These are phyloP conservation scores for Lojkania enalia DNA, from an alignment of 2,329 filamentous ascomycete species.

Conservation along the genomic window DNA sequence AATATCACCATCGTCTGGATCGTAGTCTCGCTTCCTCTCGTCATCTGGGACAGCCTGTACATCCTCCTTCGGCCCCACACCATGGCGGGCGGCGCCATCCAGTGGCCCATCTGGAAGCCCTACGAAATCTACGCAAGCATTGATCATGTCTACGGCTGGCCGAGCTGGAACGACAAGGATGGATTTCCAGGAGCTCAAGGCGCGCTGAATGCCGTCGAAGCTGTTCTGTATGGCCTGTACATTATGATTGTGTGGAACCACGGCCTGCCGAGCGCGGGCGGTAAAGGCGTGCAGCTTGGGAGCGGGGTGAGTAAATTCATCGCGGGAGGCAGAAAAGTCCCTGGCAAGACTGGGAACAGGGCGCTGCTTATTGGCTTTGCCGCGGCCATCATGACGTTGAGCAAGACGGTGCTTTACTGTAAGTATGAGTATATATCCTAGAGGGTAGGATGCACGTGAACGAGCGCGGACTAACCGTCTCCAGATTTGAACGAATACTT, in stretches of 20 bases:
- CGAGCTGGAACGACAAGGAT: slow-evolving; percentile 65
- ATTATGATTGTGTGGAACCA: slow-evolving; percentile 56
- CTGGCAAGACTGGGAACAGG: slow-evolving; percentile 56
- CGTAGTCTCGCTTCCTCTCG: slow-evolving; percentile 72
- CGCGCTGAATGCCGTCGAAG: slow-evolving; percentile 69
- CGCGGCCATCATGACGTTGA: slow-evolving; percentile 65
- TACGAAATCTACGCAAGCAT: slow-evolving; percentile 80
- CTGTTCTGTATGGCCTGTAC: slow-evolving; percentile 65
- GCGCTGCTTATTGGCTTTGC: slow-evolving; percentile 63
- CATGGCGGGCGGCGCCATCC: slow-evolving; percentile 75
- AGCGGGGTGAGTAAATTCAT: slow-evolving; percentile 49
- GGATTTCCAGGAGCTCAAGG: slow-evolving; percentile 81
- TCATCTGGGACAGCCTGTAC: slow-evolving; percentile 80
- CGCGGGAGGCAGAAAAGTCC: slow-evolving; percentile 55
- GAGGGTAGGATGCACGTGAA: background rate
- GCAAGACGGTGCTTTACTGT: slow-evolving; percentile 71
- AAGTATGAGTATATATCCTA: slow-evolving; percentile 38
- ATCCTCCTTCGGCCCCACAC: slow-evolving; percentile 77
- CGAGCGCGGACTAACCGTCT: slow-evolving; percentile 15
- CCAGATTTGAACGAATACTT: slow-evolving; percentile 64
- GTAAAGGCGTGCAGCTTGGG: slow-evolving; percentile 45
- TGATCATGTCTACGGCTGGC: slow-evolving; percentile 81
- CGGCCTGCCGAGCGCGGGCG: slow-evolving; percentile 39
- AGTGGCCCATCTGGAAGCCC: slow-evolving; percentile 72
- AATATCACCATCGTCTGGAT: slow-evolving; percentile 71